Base-by-base conservation (phyloP, 352 stramenopile species). In the Globisporangium camurandrum region DNA sequence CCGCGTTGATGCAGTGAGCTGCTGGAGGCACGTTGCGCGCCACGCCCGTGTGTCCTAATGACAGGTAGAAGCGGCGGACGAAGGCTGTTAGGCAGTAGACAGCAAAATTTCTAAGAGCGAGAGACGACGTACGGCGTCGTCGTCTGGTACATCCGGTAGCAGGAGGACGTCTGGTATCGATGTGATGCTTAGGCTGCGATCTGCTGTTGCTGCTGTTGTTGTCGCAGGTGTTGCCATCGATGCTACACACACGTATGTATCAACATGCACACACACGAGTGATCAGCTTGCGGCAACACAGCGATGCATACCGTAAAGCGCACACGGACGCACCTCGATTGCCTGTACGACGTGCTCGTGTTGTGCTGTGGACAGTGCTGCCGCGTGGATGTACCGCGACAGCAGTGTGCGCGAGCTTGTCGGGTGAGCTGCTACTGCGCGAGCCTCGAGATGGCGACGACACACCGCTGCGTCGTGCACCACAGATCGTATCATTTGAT, bases 11-110 rank as follows among this genome's bases (percentile, higher is more conserved):
- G 24, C 17, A 16, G 60, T 52, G 16, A 83, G 54, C 7, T 63
- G 63, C 30, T 69, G 63, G 12, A 83, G 27, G 16, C 71, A 80
- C 20, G 62, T 50, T 17, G 64, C 43, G 16, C 71, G 68, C 68
- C 71, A 83, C 39, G 45, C 47, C 19, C 58, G 65, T 6, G 62
- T 40, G 4, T 79, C 71, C 70, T 81, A 5, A 20, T 28, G 20
- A 1, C 27, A 6, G 16, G 20, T 34, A 2, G 16, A 23, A n/a
- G 19, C 0, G 16, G n/a, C n/a, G n/a, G n/a, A n/a, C n/a, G n/a
- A n/a, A n/a, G n/a, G n/a, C n/a, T n/a, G n/a, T n/a, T n/a, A n/a
- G n/a, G n/a, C n/a, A n/a, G n/a, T n/a, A n/a, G n/a, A n/a, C n/a
- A n/a, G n/a, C n/a, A n/a, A n/a, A n/a, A 7, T 14, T 20, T 39